Evolutionary conservation across 1,284 basidiomycete species (phyloP).

Genomic region (Moniliophthora roreri): DNA sequence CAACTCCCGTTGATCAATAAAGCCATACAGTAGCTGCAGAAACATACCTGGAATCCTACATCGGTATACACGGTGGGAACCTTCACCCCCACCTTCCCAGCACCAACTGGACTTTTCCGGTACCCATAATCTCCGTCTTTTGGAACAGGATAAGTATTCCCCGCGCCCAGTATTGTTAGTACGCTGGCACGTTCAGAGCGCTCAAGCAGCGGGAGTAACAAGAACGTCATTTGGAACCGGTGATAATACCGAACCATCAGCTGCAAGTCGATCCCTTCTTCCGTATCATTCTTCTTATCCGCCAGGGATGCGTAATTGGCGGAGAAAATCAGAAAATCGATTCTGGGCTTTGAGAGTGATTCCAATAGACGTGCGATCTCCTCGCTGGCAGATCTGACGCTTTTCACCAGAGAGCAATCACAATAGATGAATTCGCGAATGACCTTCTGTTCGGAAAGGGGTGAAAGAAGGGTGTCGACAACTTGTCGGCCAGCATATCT

Average conservation of each 20-base stretch:
- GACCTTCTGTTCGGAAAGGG: not conserved
- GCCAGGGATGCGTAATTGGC: not conserved
- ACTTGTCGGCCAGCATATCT: not conserved
- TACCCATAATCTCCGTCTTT: slow-evolving; percentile 7
- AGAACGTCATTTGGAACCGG: slow-evolving; percentile 8
- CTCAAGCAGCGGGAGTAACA: slow-evolving; percentile 8
- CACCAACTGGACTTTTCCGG: slow-evolving; percentile 3
- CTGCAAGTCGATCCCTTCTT: slow-evolving; percentile 8
- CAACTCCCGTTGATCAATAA: not conserved
- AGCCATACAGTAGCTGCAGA: not conserved
- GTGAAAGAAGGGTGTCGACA: not conserved
- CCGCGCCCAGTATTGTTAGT: slow-evolving; percentile 7
- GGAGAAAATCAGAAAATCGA: slow-evolving; percentile 8
- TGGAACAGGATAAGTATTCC: not conserved
- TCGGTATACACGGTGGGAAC: slow-evolving; percentile 8
- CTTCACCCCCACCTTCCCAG: not conserved
- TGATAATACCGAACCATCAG: slow-evolving; percentile 9
- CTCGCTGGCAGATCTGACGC: not conserved
- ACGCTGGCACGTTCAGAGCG: not conserved
- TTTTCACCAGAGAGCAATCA: not conserved
- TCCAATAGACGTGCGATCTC: not conserved
- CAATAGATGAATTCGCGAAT: slow-evolving; percentile 6
- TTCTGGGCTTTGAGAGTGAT: not conserved
- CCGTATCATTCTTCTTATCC: not conserved
- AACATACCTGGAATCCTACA: slow-evolving; percentile 9